Evolutionary conservation across 73 alveolate genomes (phyloP).

Genomic region (Paramecium pentaurelia): DNA sequence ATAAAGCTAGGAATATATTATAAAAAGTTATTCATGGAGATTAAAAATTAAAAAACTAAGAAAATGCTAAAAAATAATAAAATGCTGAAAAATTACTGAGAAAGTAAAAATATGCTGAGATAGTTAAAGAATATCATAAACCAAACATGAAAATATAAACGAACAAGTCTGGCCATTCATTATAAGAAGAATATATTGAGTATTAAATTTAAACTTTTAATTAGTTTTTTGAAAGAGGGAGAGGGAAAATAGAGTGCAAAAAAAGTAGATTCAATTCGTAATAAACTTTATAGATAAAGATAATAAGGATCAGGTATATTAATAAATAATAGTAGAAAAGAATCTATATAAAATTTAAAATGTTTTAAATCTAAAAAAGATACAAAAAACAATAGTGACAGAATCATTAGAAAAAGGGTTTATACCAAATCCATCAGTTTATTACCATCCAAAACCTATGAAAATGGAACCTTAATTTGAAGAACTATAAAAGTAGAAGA

Average conservation of each 20-base stretch:
- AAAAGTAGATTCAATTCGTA: background rate
- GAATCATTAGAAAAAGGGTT: background rate
- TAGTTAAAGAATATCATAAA: conserved; percentile 2
- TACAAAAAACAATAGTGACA: background rate
- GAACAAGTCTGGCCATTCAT: background rate
- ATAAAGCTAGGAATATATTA: background rate
- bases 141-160: background rate
- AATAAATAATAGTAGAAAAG: background rate
- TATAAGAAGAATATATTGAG: background rate
- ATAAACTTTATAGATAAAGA: background rate
- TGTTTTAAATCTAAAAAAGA: background rate
- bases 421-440: background rate
- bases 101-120: background rate
- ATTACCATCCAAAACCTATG: background rate
- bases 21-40: background rate
- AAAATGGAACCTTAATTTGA: background rate
- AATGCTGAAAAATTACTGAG: background rate
- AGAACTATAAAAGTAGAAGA: background rate
- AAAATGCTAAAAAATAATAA: background rate
- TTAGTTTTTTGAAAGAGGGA: background rate
- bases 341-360: background rate
- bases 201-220: background rate
- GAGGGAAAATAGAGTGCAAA: background rate
- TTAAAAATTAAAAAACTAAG: background rate
- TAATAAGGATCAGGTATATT: background rate